Base-by-base conservation (phyloP, 202 grass and related monocot genomes). In the Digitaria exilis region DNA sequence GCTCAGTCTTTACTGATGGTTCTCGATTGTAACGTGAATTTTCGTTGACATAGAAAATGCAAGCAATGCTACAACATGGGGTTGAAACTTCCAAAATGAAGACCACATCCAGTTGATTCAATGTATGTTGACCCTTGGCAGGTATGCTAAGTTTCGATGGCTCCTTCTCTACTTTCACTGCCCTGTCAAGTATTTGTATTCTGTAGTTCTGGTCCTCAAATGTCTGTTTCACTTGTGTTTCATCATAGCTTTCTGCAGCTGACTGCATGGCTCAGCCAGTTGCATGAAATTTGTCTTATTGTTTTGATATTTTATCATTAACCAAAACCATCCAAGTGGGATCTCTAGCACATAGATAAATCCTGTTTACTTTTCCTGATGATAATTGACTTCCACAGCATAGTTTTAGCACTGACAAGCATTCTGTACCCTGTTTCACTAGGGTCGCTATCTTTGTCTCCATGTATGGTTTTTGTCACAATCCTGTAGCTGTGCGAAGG, bases 41-140 rank as follows among this genome's bases (percentile, higher is more conserved):
- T 49, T 77, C 10, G 37, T 5, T 12, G 21, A 72, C 31, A 16
- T 80, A 83, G 58, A 73, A 65, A 78, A 72, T 87, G 45, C 44
- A 77, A 46, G 21, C 26, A 72, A 6, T 63, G 66, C 30, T 79
- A 64, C n/a, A 79, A 14, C 3, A 37, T 37, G 43, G 56, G 2
- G 8, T 25, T 72, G 67, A 65, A 48, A 48, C 56, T 49, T 57
- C 34, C 10, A 30, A 64, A 56, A 41, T 58, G 37, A 58, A 88
- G 46, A 73, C n/a, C 22, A 35, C 46, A n/a, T 52, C 49, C 28
- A 10, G 66, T 24, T 86, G 57, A 71, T 24, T 86, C 8, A 18
- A 44, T 63, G 51, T 64, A 81, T 78, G 37, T 60, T 65, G 73
- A 61, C 35, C 65, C 24, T 67, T 71, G 37, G 52, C 26, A 78